Evolutionary conservation across 2,329 filamentous ascomycete species (phyloP), one percentile per base, ranked within the genome.

Genomic region (Trichoderma guizhouense): DNA sequence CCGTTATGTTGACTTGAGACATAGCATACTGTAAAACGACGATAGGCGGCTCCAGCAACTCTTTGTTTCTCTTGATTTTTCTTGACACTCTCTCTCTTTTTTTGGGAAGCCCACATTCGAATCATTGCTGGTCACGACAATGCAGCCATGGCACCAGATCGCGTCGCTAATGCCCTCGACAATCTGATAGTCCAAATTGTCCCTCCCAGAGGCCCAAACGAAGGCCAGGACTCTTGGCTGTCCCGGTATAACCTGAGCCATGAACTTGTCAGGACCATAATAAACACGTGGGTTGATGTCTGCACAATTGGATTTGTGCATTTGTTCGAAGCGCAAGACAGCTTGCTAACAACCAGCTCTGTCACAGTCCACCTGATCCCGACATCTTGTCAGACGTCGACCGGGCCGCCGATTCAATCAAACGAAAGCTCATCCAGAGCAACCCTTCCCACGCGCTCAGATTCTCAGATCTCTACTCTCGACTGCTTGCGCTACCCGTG

Each of bases 391-490:
- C 91, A 72, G 92, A 95, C 79, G 91, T 97, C 74, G 95, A 97
- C 80, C 95, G 98, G 85, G 94, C 95, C 69, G 93, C 93, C 34
- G 94, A 98, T 80, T 84, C 97, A 77, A 98, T 99, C 81, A 96
- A 95, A 84, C 90, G 93, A 79, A 93, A 93, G 82, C 86, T 99
- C 74, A 89, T 97, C 72, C 90, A 92, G 76, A 92, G 91, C 76
- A 93, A 94, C 78, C 89, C 89, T 60, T 92, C 88, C 74, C 92
- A 95, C 81, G 94, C 95, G 4, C 86, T 95, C 24, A 89, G 91
- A 73, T 97, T 98, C 82, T 92, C 94, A 28, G 97, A 97, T 78
- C 88, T 99, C 32, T 97, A 98, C 82, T 94, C 93, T 39, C 89
- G 94, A 71, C 88, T 99, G 21, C 86, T 98, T 30, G 93, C 93